These are phyloP conservation scores for Tulasnella sp. DNA, from an alignment of 768 basidiomycete genomes.

Conservation along the genomic window DNA sequence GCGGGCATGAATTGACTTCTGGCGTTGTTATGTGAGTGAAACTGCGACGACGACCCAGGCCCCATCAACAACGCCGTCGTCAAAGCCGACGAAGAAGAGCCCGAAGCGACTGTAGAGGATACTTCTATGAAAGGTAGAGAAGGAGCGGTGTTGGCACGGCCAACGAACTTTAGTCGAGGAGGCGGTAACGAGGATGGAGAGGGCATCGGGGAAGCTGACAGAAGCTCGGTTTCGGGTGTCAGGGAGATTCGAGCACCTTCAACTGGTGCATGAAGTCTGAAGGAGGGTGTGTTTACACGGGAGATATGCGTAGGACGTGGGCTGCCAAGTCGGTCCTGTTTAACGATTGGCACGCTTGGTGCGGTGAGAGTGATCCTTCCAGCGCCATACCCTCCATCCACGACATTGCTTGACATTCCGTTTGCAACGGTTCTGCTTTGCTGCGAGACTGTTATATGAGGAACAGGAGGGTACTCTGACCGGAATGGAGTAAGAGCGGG, in stretches of 20 bases:
- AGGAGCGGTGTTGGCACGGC: conserved; percentile 7
- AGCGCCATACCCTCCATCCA: no score
- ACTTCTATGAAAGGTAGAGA: background rate
- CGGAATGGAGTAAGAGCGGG: no score
- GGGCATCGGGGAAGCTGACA: background rate
- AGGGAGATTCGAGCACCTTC: background rate
- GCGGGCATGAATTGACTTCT: background rate
- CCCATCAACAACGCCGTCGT: background rate
- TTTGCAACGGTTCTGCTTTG: background rate
- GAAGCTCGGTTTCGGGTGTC: background rate
- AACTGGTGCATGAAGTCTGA: background rate
- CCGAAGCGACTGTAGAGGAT: background rate
- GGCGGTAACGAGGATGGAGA: background rate
- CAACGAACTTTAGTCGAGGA: conserved; percentile 7
- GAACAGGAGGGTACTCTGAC: background rate
- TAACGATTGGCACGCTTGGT: background rate
- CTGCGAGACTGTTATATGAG: background rate
- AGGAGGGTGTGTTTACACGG: background rate
- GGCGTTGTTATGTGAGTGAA: background rate
- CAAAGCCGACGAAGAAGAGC: background rate
- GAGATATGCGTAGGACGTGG: background rate
- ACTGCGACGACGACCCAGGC: background rate
- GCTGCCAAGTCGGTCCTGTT: background rate
- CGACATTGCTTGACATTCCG: no score
- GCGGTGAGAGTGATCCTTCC: background rate